Evolutionary conservation across 2,329 filamentous ascomycete species (phyloP).

Genomic region (Colletotrichum sojae): DNA sequence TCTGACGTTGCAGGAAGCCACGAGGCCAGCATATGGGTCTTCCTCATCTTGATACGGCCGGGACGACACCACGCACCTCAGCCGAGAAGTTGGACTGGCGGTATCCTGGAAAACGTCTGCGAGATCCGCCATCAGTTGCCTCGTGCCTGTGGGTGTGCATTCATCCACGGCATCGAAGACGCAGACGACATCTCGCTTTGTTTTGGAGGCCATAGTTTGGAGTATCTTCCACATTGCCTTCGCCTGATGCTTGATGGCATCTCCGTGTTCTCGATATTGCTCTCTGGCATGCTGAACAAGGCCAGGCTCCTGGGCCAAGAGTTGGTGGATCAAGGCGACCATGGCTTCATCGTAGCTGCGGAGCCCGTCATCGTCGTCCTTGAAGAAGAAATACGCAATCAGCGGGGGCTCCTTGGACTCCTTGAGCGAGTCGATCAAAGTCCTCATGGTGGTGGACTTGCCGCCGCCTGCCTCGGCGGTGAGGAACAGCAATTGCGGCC

Average conservation of each 20-base stretch:
- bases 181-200: slow-evolving; percentile 2
- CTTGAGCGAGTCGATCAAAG: neutral
- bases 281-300: neutral
- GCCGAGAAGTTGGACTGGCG: neutral
- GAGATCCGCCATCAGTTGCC: neutral
- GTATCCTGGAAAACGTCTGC: neutral
- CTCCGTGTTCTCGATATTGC: neutral
- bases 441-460: slow-evolving; percentile 6
- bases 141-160: neutral
- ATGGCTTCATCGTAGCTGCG: slow-evolving; percentile 7
- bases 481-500: neutral
- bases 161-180: slow-evolving; percentile 14
- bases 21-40: accelerated
- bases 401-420: neutral
- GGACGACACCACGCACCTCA: neutral
- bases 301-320: neutral
- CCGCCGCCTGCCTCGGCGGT: slow-evolving; percentile 19
- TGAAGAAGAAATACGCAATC: slow-evolving; percentile 7
- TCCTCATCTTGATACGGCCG: neutral
- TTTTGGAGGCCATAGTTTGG: neutral
- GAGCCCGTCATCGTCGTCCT: slow-evolving; percentile 15
- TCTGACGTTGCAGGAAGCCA: neutral
- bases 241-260: neutral
- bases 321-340: neutral
- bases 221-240: neutral